Percentiles rank a stretch among this genome's conserved stretches.
phyloP scores from a whole-genome alignment of 768 basidiomycete species.

The Mrakia frigida region DNA sequence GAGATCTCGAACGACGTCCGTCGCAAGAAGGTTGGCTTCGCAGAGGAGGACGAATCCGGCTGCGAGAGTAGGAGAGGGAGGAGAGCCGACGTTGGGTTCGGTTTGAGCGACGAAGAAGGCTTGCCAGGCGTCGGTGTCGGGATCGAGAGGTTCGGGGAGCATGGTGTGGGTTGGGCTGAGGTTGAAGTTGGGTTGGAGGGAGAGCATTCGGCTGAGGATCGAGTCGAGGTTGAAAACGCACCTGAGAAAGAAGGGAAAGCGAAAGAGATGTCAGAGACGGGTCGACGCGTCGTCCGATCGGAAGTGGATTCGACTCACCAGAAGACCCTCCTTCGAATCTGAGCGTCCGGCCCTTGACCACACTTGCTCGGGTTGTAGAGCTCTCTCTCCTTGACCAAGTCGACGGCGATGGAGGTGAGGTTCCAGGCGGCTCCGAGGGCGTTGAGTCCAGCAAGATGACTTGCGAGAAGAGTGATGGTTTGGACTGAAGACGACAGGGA shows the following conservation, averaged over 20 bases:
- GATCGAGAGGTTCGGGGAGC: slow-evolving; percentile 1
- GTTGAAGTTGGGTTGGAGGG: slow-evolving; percentile 1
- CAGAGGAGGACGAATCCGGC: slow-evolving; percentile 11
- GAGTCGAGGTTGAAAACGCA: slow-evolving; percentile 17
- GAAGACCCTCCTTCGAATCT: slow-evolving; percentile 9
- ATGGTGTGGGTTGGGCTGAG: neutral
- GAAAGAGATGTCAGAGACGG: neutral
- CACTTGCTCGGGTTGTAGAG: slow-evolving; percentile 6
- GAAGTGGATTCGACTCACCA: neutral
- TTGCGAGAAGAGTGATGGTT: slow-evolving; percentile 11
- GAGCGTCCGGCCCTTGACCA: slow-evolving; percentile 8
- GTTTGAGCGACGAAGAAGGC: neutral
- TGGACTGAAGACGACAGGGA: slow-evolving; percentile 4
- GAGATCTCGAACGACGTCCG: slow-evolving; percentile 8
- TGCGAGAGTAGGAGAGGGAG: neutral
- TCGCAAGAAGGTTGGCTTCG: neutral
- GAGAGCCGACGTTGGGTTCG: neutral
- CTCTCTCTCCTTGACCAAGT: neutral
- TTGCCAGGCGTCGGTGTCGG: neutral
- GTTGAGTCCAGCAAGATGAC: slow-evolving; percentile 20
- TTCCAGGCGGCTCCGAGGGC: slow-evolving; percentile 6
- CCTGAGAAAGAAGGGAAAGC: neutral
- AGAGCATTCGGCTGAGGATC: slow-evolving; percentile 11
- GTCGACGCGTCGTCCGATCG: neutral
- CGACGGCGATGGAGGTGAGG: neutral